Conservation (phyloP, 306 rosid genomes). For the Quercus alba region DNA sequence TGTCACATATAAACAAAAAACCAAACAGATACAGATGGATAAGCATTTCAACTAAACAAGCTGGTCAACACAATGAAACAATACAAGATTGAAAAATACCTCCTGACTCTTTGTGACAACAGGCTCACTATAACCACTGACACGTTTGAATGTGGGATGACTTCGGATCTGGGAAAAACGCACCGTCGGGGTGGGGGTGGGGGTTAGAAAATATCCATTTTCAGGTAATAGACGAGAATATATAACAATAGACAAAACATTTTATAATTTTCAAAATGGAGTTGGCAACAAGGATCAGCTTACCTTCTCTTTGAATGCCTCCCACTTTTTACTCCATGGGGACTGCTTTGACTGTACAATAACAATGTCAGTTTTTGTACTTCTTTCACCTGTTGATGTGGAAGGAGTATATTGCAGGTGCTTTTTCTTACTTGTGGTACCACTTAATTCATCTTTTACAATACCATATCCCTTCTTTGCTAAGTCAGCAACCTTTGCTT, state of each 20-base stretch:
- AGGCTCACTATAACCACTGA: slow-evolving; percentile 58
- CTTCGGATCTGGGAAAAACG: slow-evolving; percentile 49
- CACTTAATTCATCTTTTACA: slow-evolving; percentile 75
- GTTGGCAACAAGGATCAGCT: background rate
- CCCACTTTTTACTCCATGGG: slow-evolving; percentile 77
- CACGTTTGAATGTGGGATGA: slow-evolving; percentile 55
- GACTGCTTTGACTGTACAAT: slow-evolving; percentile 62
- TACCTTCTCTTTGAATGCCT: slow-evolving; percentile 74
- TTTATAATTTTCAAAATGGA: background rate
- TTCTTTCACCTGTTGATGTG: slow-evolving; percentile 52
- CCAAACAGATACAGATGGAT: background rate
- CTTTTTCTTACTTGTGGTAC: slow-evolving; percentile 53
- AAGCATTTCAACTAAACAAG: background rate
- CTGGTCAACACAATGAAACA: slow-evolving; percentile 4
- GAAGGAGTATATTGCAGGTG: slow-evolving; percentile 47
- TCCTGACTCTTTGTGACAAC: slow-evolving; percentile 75
- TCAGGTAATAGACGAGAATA: background rate
- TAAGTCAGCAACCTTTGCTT: slow-evolving; percentile 54
- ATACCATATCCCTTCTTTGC: slow-evolving; percentile 82
- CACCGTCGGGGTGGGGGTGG: background rate
- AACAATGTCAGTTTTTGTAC: slow-evolving; percentile 68
- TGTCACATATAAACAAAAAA: background rate
- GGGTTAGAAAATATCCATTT: background rate
- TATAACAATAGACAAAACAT: slow-evolving; percentile 8
- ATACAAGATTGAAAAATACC: slow-evolving; percentile 44